A percentile compares a stretch with the other conserved stretches of the same genome.
Conservation (phyloP, 257 asterid genomes). For the Solanum peruvianum region DNA sequence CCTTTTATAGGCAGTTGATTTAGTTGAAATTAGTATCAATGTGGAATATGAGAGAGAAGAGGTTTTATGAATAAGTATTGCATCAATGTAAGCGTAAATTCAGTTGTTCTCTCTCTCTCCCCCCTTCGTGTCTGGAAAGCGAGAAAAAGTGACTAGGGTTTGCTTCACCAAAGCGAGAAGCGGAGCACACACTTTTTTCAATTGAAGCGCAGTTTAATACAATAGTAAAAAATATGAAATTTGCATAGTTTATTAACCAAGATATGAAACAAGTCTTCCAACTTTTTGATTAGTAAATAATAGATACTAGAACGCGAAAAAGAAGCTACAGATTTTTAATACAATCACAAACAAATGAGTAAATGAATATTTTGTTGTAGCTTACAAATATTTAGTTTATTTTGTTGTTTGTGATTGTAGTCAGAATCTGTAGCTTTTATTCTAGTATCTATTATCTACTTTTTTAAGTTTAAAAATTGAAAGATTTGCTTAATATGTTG, state of each 20-base stretch:
- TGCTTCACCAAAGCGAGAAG: neutral
- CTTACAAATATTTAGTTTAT: neutral
- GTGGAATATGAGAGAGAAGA: neutral
- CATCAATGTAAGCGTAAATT: neutral
- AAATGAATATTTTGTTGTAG: neutral
- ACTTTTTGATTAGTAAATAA: no score
- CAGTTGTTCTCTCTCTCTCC: neutral
- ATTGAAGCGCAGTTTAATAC: neutral
- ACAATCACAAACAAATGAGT: neutral
- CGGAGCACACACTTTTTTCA: neutral
- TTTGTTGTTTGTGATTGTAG: neutral
- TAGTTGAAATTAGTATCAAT: neutral
- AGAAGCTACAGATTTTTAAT: neutral
- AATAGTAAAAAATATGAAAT: no score
- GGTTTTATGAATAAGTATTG: neutral
- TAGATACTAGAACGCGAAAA: neutral
- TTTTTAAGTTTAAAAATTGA: no score
- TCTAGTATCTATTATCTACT: neutral
- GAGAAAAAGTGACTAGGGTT: neutral
- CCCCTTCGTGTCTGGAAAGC: neutral
- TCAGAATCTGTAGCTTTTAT: no score
- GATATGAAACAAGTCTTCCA: neutral
- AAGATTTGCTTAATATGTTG: neutral
- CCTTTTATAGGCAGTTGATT: neutral
- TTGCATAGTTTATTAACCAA: neutral